phyloP scores from a whole-genome alignment of 1,139 yeast species.

The Groenewaldozyma auringiensis region DNA sequence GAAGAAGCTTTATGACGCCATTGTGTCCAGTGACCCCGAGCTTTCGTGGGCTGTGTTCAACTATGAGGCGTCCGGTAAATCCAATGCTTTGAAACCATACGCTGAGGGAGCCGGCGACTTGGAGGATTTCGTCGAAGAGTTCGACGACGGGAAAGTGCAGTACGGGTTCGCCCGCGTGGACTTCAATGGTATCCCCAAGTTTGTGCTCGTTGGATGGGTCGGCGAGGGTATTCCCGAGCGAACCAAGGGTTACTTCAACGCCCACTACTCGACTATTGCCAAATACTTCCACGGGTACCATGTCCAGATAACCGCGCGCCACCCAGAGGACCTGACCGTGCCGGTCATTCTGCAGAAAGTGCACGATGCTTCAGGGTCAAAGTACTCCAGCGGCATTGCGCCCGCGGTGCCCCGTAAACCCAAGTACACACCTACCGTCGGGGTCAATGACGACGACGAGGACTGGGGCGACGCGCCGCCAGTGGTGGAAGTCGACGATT shows the following conservation, averaged over 20 bases:
- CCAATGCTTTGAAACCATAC: slow-evolving; percentile 30
- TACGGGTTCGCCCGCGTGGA: slow-evolving; percentile 83
- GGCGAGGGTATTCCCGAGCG: slow-evolving; percentile 43
- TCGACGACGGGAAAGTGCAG: slow-evolving; percentile 83
- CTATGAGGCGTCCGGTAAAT: slow-evolving; percentile 30
- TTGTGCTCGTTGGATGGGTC: slow-evolving; percentile 80
- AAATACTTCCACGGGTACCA: slow-evolving; percentile 61
- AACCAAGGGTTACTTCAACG: slow-evolving; percentile 37
- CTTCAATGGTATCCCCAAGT: slow-evolving; percentile 82
- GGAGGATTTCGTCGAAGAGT: slow-evolving; percentile 69
- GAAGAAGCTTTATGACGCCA: slow-evolving; percentile 34
- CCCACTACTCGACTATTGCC: slow-evolving; percentile 37
- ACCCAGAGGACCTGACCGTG: slow-evolving; percentile 78
- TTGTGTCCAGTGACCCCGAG: slow-evolving; percentile 36
- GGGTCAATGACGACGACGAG: slow-evolving; percentile 33
- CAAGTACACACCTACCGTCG: slow-evolving; percentile 24
- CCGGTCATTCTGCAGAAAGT: slow-evolving; percentile 67
- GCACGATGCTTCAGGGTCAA: slow-evolving; percentile 91
- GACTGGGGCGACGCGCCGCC: slow-evolving; percentile 52
- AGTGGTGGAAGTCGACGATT: slow-evolving; percentile 27
- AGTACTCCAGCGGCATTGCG: slow-evolving; percentile 52
- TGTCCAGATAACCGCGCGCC: slow-evolving; percentile 95
- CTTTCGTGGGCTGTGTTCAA: slow-evolving; percentile 38
- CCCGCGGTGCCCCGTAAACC: slow-evolving; percentile 30
- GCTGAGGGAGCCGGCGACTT: slow-evolving; percentile 42